Evolutionary conservation across 176 grass and related monocot genomes (phyloP).

Genomic region (Calamus simplicifolius): DNA sequence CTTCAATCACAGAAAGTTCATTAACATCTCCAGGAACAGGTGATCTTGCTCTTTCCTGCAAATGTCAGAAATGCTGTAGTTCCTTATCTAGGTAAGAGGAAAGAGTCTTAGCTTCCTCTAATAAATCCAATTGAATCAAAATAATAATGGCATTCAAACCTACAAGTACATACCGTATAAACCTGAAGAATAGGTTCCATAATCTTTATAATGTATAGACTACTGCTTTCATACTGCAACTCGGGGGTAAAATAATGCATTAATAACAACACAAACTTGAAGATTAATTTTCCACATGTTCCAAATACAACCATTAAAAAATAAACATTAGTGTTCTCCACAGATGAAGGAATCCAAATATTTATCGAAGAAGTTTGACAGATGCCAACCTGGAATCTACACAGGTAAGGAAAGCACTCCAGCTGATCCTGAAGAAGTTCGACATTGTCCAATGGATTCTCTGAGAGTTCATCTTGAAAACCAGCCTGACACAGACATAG

Average conservation of each 20-base stretch:
- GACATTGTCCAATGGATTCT: conserved; percentile 87
- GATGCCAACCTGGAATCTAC: conserved; percentile 84
- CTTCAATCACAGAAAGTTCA: conserved; percentile 89
- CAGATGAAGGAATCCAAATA: not conserved
- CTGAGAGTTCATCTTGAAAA: conserved; percentile 54
- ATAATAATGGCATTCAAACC: not conserved
- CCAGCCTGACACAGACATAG: conserved; percentile 45
- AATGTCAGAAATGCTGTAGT: conserved; percentile 3
- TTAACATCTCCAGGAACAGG: conserved; percentile 57
- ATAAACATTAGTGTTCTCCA: not conserved
- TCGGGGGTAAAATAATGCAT: not conserved
- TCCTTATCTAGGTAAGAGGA: not conserved
- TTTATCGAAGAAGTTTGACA: conserved; percentile 3
- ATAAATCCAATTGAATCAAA: too few species aligned
- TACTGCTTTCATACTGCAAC: conserved; percentile 90
- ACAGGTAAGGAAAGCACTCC: conserved; percentile 96
- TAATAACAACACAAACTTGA: too few species aligned
- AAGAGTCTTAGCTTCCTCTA: too few species aligned
- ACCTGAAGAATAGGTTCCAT: conserved; percentile 99
- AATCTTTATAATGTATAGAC: conserved; percentile 92
- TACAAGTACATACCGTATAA: conserved; percentile 71
- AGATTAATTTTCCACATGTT: too few species aligned
- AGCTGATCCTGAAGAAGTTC: conserved; percentile 97
- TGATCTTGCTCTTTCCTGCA: conserved; percentile 83
- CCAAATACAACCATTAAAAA: conserved; percentile 6